Evolutionary conservation across 768 basidiomycete species (phyloP), one percentile per base, ranked within the genome.

Genomic region (Porphyrellus cyaneotinctus): DNA sequence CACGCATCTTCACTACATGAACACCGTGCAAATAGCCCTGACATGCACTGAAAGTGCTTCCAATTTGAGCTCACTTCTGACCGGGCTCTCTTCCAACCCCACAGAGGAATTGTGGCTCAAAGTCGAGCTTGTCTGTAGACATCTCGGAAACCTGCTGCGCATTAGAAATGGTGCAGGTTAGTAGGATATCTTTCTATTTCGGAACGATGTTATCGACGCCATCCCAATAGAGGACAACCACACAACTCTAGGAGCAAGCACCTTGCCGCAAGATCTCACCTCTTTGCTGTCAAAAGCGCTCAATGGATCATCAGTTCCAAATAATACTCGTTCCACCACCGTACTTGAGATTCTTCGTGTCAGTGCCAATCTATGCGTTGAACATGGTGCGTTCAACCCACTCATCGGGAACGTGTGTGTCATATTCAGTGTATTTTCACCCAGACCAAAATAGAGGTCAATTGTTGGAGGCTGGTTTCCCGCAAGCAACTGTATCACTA

Each of bases 301-400:
- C 20, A 72, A 76, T 51, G 80, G 76, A 38, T 64, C 77, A 6
- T 57, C 75, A 18, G 72, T 76, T 42, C 80, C 82, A 6, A 69
- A 65, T 49, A 69, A 74, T 26, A 55, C 68, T n/a, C 77, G 75
- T 52, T 74, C 80, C 45, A 62, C 77, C 10, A 78, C 79, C 11
- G 73, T 84, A 22, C 80, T 79, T 53, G 87, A 92, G 64, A 70
- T 91, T 28, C 78, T 93, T 49, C 79, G 91, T 52, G 82, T 91
- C 14, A 83, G 82, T 23, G 91, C 91, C 13, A 93, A 93, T 69
- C 70, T 93, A 17, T 91, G 88, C 68, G 84, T 90, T 71, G 88
- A 93, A 64, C 88, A 92, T 60, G 83, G 88, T 84, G 58, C 54
- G 81, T 66, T 22, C 14, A 41, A 18, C 15, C 26, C 35, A 39